Percentiles rank a stretch among this genome's conserved stretches.
Conservation (phyloP, 2,329 filamentous ascomycete genomes). For the Penicillium olsonii region DNA sequence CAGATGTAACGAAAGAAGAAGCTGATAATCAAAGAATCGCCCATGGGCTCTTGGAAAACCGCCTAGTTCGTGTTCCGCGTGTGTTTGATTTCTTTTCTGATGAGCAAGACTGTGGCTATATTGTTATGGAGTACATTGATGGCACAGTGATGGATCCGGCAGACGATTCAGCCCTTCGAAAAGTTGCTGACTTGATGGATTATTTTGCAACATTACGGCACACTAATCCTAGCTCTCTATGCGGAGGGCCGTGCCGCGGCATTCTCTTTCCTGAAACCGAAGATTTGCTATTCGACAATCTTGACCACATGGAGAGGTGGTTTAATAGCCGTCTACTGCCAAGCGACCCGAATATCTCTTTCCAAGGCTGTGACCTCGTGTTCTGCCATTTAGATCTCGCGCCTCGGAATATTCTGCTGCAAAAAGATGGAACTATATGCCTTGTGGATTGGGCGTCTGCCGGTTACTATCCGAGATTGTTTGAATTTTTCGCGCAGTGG, state of each 20-base stretch:
- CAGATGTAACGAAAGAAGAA: conserved; percentile 15
- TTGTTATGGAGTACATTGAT: conserved; percentile 24
- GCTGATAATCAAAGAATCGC: conserved; percentile 13
- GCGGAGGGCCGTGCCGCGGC: conserved; percentile 13
- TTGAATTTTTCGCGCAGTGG: conserved; percentile 22
- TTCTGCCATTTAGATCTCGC: conserved; percentile 19
- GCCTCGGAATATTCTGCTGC: conserved; percentile 23
- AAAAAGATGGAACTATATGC: conserved; percentile 22
- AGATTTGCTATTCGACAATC: conserved; percentile 17
- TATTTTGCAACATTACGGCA: conserved; percentile 14
- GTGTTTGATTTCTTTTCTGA: conserved; percentile 19
- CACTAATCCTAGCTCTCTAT: conserved; percentile 11
- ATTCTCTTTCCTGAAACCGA: conserved; percentile 21
- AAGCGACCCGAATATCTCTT: conserved; percentile 7
- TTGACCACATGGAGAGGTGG: conserved; percentile 19
- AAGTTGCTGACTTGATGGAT: conserved; percentile 14
- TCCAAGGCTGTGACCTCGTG: conserved; percentile 9
- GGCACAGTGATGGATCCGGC: conserved; percentile 20
- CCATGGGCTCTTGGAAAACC: conserved; percentile 15
- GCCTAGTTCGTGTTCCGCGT: conserved; percentile 16
- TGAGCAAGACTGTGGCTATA: conserved; percentile 18
- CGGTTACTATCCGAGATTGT: conserved; percentile 25
- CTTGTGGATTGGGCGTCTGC: conserved; percentile 28
- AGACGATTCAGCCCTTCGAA: conserved; percentile 12
- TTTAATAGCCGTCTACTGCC: conserved; percentile 22